phyloP scores from a whole-genome alignment of 495 filamentous ascomycete species.

The Hyaloscypha bicolor region DNA sequence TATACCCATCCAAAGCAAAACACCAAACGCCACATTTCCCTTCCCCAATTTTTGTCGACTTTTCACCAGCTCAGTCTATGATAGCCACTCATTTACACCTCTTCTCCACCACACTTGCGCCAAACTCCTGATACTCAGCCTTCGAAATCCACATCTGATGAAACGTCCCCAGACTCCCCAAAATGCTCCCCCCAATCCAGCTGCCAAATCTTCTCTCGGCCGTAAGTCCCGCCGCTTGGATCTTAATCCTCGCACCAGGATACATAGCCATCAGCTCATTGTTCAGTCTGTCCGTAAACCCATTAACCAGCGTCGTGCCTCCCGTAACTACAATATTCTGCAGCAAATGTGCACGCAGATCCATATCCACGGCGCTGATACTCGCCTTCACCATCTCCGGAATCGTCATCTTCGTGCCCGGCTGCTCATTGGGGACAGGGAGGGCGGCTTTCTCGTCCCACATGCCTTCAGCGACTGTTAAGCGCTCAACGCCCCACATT shows the following conservation, averaged over 20 bases:
- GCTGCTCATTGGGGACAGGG: constrained; percentile 32
- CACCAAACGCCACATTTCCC: constrained; percentile 13
- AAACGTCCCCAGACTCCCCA: constrained; percentile 96
- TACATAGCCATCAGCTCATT: constrained; percentile 76
- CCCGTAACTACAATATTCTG: constrained; percentile 93
- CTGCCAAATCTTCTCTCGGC: constrained; percentile 86
- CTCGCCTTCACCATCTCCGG: constrained; percentile 77
- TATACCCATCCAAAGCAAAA: neutral
- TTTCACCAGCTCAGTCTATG: neutral
- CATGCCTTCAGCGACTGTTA: constrained; percentile 79
- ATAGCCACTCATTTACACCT: constrained; percentile 62
- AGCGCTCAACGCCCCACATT: constrained; percentile 86
- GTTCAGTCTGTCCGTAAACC: constrained; percentile 87
- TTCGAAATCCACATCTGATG: constrained; percentile 98
- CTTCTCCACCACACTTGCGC: constrained; percentile 72
- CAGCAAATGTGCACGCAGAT: constrained; percentile 80
- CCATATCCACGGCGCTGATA: constrained; percentile 79
- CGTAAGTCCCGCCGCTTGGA: constrained; percentile 81
- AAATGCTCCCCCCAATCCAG: constrained; percentile 96
- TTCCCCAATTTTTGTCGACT: neutral
- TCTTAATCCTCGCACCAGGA: constrained; percentile 79
- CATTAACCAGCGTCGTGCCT: constrained; percentile 78
- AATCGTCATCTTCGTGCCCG: constrained; percentile 65
- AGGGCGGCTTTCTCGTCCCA: constrained; percentile 79
- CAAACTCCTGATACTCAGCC: constrained; percentile 83